These are phyloP conservation scores for Cornus kousa DNA, from an alignment of 148 eudicot species.

Conservation along the genomic window DNA sequence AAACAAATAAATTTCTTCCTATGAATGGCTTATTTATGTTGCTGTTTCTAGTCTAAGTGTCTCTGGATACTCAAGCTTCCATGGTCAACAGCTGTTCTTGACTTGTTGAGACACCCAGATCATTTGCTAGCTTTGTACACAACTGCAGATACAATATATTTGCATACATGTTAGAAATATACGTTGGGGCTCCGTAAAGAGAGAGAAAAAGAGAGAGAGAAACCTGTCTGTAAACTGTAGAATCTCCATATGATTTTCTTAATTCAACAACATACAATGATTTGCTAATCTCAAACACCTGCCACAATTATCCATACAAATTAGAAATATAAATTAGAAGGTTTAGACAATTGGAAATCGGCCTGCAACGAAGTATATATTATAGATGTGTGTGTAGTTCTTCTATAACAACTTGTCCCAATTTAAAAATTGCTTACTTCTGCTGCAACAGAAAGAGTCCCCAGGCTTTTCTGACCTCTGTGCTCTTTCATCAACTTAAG, in stretches of 20 bases:
- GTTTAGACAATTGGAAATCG: not conserved
- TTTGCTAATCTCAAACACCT: slow-evolving; percentile 89
- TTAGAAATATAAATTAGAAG: too few species aligned
- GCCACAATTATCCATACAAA: slow-evolving; percentile 13
- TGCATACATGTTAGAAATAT: not conserved
- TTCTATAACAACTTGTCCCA: not conserved
- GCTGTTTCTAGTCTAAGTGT: not conserved
- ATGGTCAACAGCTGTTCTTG: slow-evolving; percentile 42
- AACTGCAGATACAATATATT: slow-evolving; percentile 45
- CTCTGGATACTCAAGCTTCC: slow-evolving; percentile 12
- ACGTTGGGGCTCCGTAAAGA: not conserved
- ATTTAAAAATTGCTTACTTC: slow-evolving; percentile 54
- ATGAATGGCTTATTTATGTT: not conserved
- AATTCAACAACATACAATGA: slow-evolving; percentile 81
- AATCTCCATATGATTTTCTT: slow-evolving; percentile 73
- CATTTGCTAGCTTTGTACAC: slow-evolving; percentile 63
- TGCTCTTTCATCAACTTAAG: slow-evolving; percentile 64
- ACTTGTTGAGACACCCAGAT: slow-evolving; percentile 56
- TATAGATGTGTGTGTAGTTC: too few species aligned
- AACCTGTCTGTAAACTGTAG: slow-evolving; percentile 76
- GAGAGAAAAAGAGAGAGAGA: too few species aligned
- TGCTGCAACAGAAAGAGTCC: slow-evolving; percentile 71
- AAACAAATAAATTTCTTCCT: not conserved
- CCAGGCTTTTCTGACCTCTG: slow-evolving; percentile 51
- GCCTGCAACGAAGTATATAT: not conserved